A percentile compares a stretch with the other conserved stretches of the same genome.
Conservation (phyloP, 1,139 yeast species). For the Blastobotrys illinoisensis region DNA sequence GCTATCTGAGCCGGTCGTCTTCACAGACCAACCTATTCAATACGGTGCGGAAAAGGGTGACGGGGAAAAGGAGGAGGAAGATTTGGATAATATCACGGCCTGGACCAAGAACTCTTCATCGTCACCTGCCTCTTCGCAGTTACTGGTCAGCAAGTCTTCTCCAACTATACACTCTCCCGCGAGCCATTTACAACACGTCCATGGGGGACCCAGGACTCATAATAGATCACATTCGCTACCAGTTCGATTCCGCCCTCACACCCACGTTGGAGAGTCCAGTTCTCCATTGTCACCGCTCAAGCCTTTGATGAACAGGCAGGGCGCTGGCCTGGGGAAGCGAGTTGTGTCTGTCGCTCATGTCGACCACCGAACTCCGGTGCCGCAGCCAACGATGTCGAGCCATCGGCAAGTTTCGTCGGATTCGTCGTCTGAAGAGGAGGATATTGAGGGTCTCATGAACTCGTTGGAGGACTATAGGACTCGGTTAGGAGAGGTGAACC, state of each 20-base stretch:
- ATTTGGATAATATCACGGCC: slow-evolving; percentile 1
- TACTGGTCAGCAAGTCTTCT: not conserved
- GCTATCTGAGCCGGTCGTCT: not conserved
- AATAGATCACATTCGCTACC: slow-evolving; percentile 3
- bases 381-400: not conserved
- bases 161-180: not conserved
- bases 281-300: not conserved
- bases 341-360: not conserved
- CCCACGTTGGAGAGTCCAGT: not conserved
- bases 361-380: not conserved
- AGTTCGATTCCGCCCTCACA: not conserved
- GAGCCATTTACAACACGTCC: not conserved
- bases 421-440: slow-evolving; percentile 12
- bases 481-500: slow-evolving; percentile 6
- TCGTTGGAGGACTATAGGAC: slow-evolving; percentile 18
- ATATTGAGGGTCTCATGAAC: slow-evolving; percentile 11
- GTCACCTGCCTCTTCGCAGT: not conserved
- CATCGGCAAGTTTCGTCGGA: not conserved
- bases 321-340: not conserved
- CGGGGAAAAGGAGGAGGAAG: not conserved
- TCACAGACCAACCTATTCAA: not conserved
- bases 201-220: not conserved
- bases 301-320: not conserved
- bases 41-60: not conserved
- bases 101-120: slow-evolving; percentile 3